Conservation (phyloP, 805 yeast genomes). For the Komagataella populi region DNA sequence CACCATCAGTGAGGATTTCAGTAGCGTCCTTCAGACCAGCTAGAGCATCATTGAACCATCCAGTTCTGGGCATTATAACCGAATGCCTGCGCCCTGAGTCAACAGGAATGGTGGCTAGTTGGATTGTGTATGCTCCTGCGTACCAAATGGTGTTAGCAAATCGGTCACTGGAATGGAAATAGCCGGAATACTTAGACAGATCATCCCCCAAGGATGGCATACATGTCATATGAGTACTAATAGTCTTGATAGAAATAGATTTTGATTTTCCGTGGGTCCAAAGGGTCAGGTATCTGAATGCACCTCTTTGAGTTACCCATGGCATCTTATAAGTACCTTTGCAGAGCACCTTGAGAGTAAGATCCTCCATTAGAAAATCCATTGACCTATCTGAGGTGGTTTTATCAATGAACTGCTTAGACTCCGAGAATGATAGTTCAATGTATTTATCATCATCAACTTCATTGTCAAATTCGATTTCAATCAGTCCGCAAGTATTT, state of each 20-base stretch:
- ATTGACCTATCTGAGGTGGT: conserved; percentile 4
- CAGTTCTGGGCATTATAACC: conserved; percentile 19
- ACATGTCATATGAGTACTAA: conserved; percentile 3
- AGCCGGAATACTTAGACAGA: conserved; percentile 2
- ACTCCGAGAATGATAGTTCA: conserved; percentile 4
- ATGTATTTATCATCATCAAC: conserved; percentile 1
- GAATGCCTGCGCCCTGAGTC: conserved; percentile 28
- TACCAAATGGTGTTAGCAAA: conserved; percentile 32
- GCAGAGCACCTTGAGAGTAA: conserved; percentile 2
- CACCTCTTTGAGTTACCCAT: conserved; percentile 5
- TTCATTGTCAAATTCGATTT: conserved; percentile 3
- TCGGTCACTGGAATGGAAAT: conserved; percentile 20
- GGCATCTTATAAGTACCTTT: conserved; percentile 3
- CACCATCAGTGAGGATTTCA: conserved; percentile 5
- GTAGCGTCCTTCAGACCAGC: conserved; percentile 6
- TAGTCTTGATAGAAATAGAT: conserved; percentile 1
- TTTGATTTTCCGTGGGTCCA: conserved; percentile 1
- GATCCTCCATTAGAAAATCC: conserved; percentile 5
- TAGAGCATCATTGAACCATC: conserved; percentile 17
- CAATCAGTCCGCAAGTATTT: conserved; percentile 5
- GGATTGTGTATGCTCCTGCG: conserved; percentile 25
- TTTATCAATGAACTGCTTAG: conserved; percentile 2
- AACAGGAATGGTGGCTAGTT: conserved; percentile 23
- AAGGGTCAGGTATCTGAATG: conserved; percentile 4
- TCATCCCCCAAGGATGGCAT: conserved; percentile 5